phyloP scores from a whole-genome alignment of 1,284 basidiomycete species.

The Cryptococcus maquisensis region DNA sequence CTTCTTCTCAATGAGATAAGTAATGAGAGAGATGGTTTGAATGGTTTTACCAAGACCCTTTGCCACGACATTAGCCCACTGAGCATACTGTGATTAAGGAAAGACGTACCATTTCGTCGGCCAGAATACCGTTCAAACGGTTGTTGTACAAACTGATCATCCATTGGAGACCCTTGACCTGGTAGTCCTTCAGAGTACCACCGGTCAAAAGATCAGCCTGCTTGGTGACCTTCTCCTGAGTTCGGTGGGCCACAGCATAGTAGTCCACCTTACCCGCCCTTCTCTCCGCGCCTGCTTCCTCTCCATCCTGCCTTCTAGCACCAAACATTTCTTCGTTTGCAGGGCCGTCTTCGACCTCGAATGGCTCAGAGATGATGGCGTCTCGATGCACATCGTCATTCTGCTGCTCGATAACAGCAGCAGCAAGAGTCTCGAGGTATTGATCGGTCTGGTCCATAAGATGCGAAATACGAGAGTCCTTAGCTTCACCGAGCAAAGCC shows the following conservation, averaged over 20 bases:
- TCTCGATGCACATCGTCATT: conserved; percentile 59
- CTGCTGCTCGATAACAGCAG: conserved; percentile 92
- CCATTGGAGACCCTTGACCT: conserved; percentile 95
- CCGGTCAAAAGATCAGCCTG: conserved; percentile 82
- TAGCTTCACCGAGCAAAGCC: conserved; percentile 98
- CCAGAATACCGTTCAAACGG: conserved; percentile 85
- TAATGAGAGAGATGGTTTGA: conserved; percentile 91
- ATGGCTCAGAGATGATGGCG: conserved; percentile 44
- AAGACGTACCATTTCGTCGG: conserved; percentile 77
- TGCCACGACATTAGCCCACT: conserved; percentile 42
- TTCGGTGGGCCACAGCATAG: conserved; percentile 91
- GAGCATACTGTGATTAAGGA: conserved; percentile 72
- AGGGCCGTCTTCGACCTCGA: conserved; percentile 62
- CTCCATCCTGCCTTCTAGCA: conserved; percentile 64
- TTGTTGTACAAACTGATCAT: conserved; percentile 92
- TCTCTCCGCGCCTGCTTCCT: conserved; percentile 53
- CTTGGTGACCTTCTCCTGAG: conserved; percentile 78
- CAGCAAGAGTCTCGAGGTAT: conserved; percentile 91
- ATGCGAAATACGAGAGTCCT: conserved; percentile 98
- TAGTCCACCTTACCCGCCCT: conserved; percentile 84
- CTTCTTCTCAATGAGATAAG: conserved; percentile 93
- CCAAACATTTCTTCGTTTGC: conserved; percentile 87
- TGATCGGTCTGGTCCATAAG: conserved; percentile 89
- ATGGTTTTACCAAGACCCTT: conserved; percentile 95
- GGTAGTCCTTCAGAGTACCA: conserved; percentile 84